A percentile compares a stretch with the other conserved stretches of the same genome.
Evolutionary conservation across 179 eudicot species (phyloP).

Genomic region (Heliamphora pulchella): DNA sequence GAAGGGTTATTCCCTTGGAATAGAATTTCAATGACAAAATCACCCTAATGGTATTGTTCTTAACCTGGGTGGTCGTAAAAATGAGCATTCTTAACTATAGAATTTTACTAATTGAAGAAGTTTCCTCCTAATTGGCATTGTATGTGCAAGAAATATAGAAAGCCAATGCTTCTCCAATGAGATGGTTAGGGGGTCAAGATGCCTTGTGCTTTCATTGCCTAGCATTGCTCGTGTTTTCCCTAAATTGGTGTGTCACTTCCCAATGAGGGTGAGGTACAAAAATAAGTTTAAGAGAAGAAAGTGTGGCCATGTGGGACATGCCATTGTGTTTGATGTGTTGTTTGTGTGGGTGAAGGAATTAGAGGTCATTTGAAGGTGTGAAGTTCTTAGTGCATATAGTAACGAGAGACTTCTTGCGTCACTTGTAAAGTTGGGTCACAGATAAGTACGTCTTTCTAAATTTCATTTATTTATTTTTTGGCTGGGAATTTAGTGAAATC

Average conservation of each 20-base stretch:
- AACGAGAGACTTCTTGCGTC: too few species aligned
- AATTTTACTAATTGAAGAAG: not conserved
- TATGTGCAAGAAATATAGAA: not conserved
- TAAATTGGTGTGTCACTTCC: too few species aligned
- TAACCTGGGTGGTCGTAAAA: not conserved
- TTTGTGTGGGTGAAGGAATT: too few species aligned
- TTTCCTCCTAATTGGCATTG: not conserved
- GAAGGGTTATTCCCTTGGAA: not conserved
- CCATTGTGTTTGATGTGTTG: too few species aligned
- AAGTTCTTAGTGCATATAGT: too few species aligned
- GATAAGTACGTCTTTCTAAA: not conserved
- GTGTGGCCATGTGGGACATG: too few species aligned
- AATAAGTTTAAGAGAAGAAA: too few species aligned
- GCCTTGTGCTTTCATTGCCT: not conserved
- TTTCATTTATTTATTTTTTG: not conserved
- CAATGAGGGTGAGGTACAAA: too few species aligned
- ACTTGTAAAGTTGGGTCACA: not conserved
- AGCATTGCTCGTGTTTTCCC: not conserved
- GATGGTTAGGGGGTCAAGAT: not conserved
- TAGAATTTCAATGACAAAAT: not conserved
- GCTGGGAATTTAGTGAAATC: not conserved
- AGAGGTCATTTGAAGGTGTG: too few species aligned
- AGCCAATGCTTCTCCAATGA: not conserved
- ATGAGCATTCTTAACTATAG: not conserved
- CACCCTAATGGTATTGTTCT: not conserved